Evolutionary conservation across 164 flowering plant species (phyloP), one percentile per base, ranked within the genome.

Genomic region (Malania oleifera): DNA sequence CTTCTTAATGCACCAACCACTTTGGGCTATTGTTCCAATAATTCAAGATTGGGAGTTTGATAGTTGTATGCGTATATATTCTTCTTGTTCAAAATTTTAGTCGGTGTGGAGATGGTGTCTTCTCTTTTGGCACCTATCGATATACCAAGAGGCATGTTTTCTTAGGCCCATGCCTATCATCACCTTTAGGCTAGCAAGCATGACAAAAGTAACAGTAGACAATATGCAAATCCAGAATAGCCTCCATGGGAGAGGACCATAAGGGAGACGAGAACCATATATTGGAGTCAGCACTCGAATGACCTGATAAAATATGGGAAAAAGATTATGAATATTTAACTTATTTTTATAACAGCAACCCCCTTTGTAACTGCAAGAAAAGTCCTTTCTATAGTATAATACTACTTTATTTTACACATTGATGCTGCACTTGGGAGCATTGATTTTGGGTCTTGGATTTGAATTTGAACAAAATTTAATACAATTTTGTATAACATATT

Each of bases 201-300:
- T 89, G 31, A 85, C 64, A 59, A 73, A 93, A 31, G 92, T 89
- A 68, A 84, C 57, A 17, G 74, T 71, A 11, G 68, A 71, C 67
- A 89, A 64, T 31, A 83, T 29, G 22, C 79, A 44, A 18, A 87
- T 81, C 87, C 92, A 87, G 31, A 87, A 76, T 22, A 86, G 54
- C 70, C 91, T 82, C 98, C 90, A 89, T 6, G 68, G 75, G 12
- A 81, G 70, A 18, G 95, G 96, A 31, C 69, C 74, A 39, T 31
- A 67, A 7, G 97, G 98, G 48, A 93, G 83, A 68, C 65, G 86
- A 56, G 95, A 95, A 17, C 87, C 86, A 72, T 80, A 93, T 29
- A 93, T 84, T 22, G 97, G 96, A 50, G 89, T 75, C 49, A 90
- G 68, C 47, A 90, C 97, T 37, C 98, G 83, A 50, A 93, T 87